Conservation (phyloP, 345 rosid genomes). For the Geranium brycei region DNA sequence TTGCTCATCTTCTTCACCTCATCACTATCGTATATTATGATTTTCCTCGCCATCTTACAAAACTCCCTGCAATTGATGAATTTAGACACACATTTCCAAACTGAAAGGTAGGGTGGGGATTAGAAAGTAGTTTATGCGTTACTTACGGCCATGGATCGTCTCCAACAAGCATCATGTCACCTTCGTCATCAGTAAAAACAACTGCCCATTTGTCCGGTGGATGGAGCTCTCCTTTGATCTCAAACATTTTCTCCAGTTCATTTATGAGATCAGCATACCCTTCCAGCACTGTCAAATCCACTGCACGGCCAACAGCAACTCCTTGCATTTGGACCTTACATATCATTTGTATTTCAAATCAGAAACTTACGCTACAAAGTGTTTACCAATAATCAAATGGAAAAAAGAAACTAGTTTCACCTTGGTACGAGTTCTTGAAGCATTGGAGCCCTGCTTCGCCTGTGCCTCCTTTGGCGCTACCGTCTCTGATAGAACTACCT, state of each 20-base stretch:
- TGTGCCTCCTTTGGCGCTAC: conserved; percentile 45
- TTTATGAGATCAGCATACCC: conserved; percentile 62
- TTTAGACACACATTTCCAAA: neutral
- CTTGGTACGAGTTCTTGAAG: conserved; percentile 69
- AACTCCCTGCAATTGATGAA: conserved; percentile 48
- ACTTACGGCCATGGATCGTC: conserved; percentile 98
- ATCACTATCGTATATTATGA: conserved; percentile 60
- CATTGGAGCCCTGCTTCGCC: conserved; percentile 37
- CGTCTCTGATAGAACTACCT: conserved; percentile 32
- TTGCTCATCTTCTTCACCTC: conserved; percentile 66
- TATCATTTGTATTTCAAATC: neutral
- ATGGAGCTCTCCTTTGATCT: conserved; percentile 51
- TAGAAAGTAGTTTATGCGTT: neutral
- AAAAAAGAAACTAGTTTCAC: conserved; percentile 8
- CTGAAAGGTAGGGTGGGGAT: neutral
- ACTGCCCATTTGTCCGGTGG: conserved; percentile 66
- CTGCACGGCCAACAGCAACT: conserved; percentile 83
- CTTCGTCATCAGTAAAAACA: conserved; percentile 84
- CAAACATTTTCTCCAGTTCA: conserved; percentile 76
- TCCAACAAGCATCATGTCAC: conserved; percentile 91
- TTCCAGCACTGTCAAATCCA: conserved; percentile 47
- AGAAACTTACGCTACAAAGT: neutral
- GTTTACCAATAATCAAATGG: neutral
- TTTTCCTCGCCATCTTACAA: conserved; percentile 77
- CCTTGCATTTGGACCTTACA: conserved; percentile 90